phyloP scores from a whole-genome alignment of 345 rosid species.

The Triadica sebifera region DNA sequence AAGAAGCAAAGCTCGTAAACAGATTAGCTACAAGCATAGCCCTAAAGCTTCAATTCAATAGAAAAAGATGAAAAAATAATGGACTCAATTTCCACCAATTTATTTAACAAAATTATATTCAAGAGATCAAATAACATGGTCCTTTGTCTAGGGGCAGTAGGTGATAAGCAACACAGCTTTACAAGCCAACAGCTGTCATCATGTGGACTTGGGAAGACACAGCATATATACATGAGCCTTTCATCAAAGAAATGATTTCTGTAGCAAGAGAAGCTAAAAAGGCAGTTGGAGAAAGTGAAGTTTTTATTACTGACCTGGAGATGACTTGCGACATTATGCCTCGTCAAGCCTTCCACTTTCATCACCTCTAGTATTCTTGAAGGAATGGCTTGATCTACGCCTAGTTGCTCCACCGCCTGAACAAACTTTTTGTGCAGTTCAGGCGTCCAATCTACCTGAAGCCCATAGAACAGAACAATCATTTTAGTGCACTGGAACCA shows the following conservation, averaged over 20 bases:
- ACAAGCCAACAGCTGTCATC: background rate
- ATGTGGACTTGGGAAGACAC: background rate
- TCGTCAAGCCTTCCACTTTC: constrained; percentile 90
- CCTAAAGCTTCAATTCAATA: background rate
- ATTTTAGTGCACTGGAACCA: background rate
- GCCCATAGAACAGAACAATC: constrained; percentile 11
- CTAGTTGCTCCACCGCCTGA: constrained; percentile 83
- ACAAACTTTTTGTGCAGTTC: constrained; percentile 91
- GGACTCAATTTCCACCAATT: background rate
- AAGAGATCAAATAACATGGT: background rate
- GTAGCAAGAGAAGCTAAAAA: background rate
- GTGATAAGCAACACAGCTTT: no score
- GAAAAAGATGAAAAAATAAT: background rate
- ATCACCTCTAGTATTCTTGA: constrained; percentile 92
- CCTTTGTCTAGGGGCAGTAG: background rate
- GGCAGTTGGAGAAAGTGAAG: background rate
- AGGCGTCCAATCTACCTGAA: constrained; percentile 91
- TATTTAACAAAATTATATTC: background rate
- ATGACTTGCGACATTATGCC: constrained; percentile 98
- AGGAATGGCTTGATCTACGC: constrained; percentile 92
- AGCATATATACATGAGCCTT: background rate
- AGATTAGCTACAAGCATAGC: constrained; percentile 1
- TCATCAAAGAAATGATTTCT: constrained; percentile 2
- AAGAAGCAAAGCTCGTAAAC: constrained; percentile 1
- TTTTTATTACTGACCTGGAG: constrained; percentile 63